Conservation (phyloP, 306 rosid species). For the Vigna reflexopilosa region DNA sequence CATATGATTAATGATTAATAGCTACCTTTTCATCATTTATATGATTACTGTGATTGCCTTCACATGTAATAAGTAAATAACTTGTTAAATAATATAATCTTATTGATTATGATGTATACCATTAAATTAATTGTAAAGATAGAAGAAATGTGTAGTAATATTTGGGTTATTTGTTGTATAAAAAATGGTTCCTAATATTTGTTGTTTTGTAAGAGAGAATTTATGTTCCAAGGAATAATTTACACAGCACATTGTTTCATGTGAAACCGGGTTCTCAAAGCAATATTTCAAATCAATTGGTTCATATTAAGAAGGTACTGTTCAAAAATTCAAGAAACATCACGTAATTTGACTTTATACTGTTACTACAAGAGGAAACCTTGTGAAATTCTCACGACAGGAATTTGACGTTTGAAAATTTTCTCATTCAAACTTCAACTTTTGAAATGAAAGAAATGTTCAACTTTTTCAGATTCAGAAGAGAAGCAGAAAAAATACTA, state of each 20-base stretch:
- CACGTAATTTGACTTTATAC: not conserved
- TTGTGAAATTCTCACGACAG: not conserved
- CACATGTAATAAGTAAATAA: too few relatives aligned
- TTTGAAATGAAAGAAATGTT: not conserved
- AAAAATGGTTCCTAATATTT: not conserved
- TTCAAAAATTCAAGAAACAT: not conserved
- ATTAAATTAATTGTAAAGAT: too few relatives aligned
- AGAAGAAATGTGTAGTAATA: not conserved
- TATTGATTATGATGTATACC: too few relatives aligned
- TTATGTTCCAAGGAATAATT: not conserved
- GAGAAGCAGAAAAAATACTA: not conserved
- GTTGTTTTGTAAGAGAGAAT: conserved; percentile 11
- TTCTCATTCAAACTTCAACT: conserved; percentile 23
- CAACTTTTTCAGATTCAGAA: conserved; percentile 14
- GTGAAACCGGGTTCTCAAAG: conserved; percentile 43
- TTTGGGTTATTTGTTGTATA: not conserved
- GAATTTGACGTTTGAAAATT: not conserved
- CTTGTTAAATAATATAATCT: too few relatives aligned
- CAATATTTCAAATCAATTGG: conserved; percentile 28
- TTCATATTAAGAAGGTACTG: not conserved
- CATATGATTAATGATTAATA: too few relatives aligned
- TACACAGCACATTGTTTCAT: conserved; percentile 40
- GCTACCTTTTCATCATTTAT: too few relatives aligned
- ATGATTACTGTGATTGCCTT: too few relatives aligned
- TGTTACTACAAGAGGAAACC: not conserved